Percentiles rank a stretch among this genome's conserved stretches.
phyloP scores from a whole-genome alignment of 129 eudicot genomes.

The Ambrosia trifida region DNA sequence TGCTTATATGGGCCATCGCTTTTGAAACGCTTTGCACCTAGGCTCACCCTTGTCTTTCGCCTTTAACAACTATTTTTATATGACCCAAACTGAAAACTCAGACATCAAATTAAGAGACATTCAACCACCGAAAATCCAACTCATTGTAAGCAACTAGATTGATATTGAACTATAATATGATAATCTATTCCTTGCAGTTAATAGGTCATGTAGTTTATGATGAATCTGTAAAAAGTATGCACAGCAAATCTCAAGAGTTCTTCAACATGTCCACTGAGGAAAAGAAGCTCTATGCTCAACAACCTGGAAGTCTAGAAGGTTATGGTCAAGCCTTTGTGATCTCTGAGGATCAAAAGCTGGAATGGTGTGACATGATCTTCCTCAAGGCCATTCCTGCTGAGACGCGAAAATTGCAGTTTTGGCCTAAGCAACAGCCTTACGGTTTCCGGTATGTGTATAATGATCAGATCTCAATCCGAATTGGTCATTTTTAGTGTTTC shows the following conservation, averaged over 20 bases:
- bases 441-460: conserved; percentile 25
- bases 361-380: conserved; percentile 47
- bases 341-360: conserved; percentile 45
- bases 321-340: conserved; percentile 48
- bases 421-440: conserved; percentile 34
- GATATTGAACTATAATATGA: conserved; percentile 5
- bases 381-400: conserved; percentile 40
- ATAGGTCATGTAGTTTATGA: conserved; percentile 31
- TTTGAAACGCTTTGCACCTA: no score
- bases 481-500: background rate
- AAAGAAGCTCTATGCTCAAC: conserved; percentile 35
- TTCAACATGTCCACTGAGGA: conserved; percentile 33
- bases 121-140: no score
- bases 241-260: conserved; percentile 31
- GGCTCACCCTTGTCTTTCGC: no score
- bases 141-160: background rate
- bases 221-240: conserved; percentile 29
- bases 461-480: background rate
- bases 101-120: no score
- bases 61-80: no score
- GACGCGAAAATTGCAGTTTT: conserved; percentile 34
- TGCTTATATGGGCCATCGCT: no score
- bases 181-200: conserved; percentile 22
- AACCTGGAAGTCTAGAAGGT: conserved; percentile 46
- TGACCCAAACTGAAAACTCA: no score